Percentiles rank a stretch among this genome's conserved stretches.
phyloP scores from a whole-genome alignment of 805 yeast species.

The Wickerhamiella lipophila region DNA sequence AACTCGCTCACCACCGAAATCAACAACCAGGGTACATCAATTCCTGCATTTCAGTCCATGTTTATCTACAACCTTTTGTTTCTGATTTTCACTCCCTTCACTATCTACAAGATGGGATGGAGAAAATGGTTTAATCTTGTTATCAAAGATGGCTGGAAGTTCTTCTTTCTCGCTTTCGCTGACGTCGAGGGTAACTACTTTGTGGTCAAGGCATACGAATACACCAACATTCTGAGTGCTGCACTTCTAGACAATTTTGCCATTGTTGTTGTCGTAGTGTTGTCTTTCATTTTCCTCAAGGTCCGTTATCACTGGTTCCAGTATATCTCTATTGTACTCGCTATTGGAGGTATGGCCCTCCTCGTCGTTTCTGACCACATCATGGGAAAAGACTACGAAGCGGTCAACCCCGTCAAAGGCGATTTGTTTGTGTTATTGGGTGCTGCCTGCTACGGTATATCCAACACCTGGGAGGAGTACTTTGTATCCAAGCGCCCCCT shows the following conservation, averaged over 20 bases:
- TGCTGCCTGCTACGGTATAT: constrained; percentile 35
- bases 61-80: constrained; percentile 32
- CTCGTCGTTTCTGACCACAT: constrained; percentile 32
- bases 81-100: constrained; percentile 31
- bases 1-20: constrained; percentile 34
- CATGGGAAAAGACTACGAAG: constrained; percentile 32
- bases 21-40: constrained; percentile 29
- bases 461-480: constrained; percentile 35
- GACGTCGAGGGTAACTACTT: constrained; percentile 38
- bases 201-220: constrained; percentile 34
- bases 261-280: constrained; percentile 33
- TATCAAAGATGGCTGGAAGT: constrained; percentile 33
- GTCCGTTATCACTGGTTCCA: constrained; percentile 38
- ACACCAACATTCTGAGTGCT: constrained; percentile 34
- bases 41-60: constrained; percentile 36
- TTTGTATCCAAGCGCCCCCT: constrained; percentile 35
- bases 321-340: constrained; percentile 30
- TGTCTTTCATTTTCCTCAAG: constrained; percentile 32
- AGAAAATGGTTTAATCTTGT: constrained; percentile 27
- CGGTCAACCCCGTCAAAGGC: constrained; percentile 33
- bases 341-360: constrained; percentile 35
- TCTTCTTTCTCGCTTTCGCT: constrained; percentile 32
- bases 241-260: constrained; percentile 36
- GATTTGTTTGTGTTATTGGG: constrained; percentile 35
- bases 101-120: constrained; percentile 31